Evolutionary conservation across 345 rosid species (phyloP).

Genomic region (Theobroma cacao): DNA sequence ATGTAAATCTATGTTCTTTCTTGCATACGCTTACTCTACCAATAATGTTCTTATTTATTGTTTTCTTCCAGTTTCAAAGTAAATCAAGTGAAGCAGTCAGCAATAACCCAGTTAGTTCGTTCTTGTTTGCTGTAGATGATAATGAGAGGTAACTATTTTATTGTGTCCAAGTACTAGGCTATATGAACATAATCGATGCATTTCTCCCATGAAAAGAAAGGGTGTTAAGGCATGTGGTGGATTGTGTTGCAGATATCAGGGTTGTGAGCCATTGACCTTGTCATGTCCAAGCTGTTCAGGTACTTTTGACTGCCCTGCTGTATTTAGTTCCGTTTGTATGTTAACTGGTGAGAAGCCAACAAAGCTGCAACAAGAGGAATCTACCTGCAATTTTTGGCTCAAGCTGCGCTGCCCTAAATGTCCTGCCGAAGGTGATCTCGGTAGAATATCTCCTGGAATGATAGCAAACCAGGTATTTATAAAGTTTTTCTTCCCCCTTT

Average conservation of each 20-base stretch:
- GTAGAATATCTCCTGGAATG: constrained; percentile 71
- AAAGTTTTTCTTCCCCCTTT: not conserved
- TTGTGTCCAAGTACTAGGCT: not conserved
- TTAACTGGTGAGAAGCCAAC: constrained; percentile 32
- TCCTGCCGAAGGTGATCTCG: constrained; percentile 57
- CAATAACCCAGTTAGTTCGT: constrained; percentile 52
- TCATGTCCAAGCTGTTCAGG: constrained; percentile 86
- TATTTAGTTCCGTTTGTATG: constrained; percentile 51
- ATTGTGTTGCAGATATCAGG: constrained; percentile 53
- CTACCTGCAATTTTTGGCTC: constrained; percentile 60
- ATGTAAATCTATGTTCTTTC: not conserved
- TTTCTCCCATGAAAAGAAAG: constrained; percentile 1
- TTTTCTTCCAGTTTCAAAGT: constrained; percentile 54
- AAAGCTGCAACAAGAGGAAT: constrained; percentile 41
- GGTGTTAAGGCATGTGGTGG: not conserved
- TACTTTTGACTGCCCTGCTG: constrained; percentile 67
- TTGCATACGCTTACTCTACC: not conserved
- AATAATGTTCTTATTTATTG: not conserved
- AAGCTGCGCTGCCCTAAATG: constrained; percentile 72
- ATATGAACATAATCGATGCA: not conserved
- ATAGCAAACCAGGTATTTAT: constrained; percentile 81
- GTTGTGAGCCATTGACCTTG: constrained; percentile 74
- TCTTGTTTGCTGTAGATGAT: constrained; percentile 61
- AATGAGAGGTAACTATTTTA: constrained; percentile 66
- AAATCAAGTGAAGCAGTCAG: constrained; percentile 48